Conservation (phyloP, 2,329 filamentous ascomycete species). For the Epichloe festucae region DNA sequence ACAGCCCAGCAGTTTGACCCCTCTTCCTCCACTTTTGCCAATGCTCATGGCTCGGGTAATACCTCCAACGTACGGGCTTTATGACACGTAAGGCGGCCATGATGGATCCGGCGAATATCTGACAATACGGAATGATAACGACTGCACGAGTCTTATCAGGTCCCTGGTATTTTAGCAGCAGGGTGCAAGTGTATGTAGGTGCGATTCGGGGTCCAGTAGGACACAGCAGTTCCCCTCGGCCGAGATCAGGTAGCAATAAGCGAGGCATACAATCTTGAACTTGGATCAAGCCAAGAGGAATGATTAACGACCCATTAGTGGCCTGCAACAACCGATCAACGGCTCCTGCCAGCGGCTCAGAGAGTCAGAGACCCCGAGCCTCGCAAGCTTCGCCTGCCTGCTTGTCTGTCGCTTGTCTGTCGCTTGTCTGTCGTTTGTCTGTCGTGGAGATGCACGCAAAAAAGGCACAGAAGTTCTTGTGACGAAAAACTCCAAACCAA, state of each 20-base stretch:
- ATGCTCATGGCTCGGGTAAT: too few species aligned
- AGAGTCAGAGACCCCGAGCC: neutral
- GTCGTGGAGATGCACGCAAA: neutral
- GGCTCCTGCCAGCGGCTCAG: neutral
- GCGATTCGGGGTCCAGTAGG: neutral
- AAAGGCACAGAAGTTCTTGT: neutral
- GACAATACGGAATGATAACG: neutral
- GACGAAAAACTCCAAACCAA: neutral
- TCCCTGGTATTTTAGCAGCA: neutral
- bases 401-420: neutral
- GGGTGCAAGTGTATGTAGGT: neutral
- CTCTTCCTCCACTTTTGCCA: neutral
- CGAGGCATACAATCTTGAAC: neutral
- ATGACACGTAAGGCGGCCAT: neutral
- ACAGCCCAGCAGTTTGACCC: neutral
- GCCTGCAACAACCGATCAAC: neutral
- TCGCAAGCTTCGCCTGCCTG: neutral
- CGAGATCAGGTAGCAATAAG: constrained; percentile 4
- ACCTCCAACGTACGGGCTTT: neutral
- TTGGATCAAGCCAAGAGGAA: too few species aligned
- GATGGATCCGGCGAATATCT: neutral
- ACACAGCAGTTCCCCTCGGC: constrained; percentile 4
- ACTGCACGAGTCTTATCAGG: neutral
- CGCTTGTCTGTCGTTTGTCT: neutral
- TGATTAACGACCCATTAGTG: neutral